Conservation (phyloP, 345 rosid genomes). For the Pseudoturritis turrita region DNA sequence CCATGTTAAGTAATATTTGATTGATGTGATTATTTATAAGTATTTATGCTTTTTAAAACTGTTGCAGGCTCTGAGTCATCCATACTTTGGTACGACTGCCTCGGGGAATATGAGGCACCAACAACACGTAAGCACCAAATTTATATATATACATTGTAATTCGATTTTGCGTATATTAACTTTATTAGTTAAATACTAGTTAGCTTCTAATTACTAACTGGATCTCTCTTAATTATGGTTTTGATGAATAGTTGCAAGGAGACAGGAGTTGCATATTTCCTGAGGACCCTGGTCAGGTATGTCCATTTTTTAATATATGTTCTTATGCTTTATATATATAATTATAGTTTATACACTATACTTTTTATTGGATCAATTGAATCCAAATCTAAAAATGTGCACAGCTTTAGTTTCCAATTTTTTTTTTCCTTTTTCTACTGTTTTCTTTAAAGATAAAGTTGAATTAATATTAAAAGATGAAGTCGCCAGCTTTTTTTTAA, state of each 20-base stretch:
- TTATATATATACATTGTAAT: background rate
- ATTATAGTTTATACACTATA: slow-evolving; percentile 5
- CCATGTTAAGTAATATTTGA: slow-evolving; percentile 21
- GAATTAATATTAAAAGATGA: slow-evolving; percentile 32
- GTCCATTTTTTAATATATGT: background rate
- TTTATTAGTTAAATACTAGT: background rate
- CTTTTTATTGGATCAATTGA: slow-evolving; percentile 50
- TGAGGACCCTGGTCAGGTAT: slow-evolving; percentile 92
- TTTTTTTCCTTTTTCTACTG: background rate
- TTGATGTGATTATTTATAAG: slow-evolving; percentile 24
- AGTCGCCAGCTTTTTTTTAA: slow-evolving; percentile 39
- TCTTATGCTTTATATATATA: background rate
- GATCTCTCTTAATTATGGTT: background rate
- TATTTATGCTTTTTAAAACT: slow-evolving; percentile 2
- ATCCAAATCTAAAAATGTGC: slow-evolving; percentile 21
- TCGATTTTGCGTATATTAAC: background rate
- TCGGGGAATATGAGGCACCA: slow-evolving; percentile 60
- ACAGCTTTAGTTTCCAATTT: slow-evolving; percentile 28
- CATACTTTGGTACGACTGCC: slow-evolving; percentile 74
- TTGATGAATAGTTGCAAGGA: slow-evolving; percentile 55
- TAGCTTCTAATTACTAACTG: background rate
- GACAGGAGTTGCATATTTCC: slow-evolving; percentile 77
- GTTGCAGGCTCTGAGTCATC: slow-evolving; percentile 88
- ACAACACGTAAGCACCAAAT: slow-evolving; percentile 55
- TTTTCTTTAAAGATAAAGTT: slow-evolving; percentile 29